Evolutionary conservation across 202 grass and related monocot genomes (phyloP), one percentile per base, ranked within the genome.

Genomic region (Setaria viridis): DNA sequence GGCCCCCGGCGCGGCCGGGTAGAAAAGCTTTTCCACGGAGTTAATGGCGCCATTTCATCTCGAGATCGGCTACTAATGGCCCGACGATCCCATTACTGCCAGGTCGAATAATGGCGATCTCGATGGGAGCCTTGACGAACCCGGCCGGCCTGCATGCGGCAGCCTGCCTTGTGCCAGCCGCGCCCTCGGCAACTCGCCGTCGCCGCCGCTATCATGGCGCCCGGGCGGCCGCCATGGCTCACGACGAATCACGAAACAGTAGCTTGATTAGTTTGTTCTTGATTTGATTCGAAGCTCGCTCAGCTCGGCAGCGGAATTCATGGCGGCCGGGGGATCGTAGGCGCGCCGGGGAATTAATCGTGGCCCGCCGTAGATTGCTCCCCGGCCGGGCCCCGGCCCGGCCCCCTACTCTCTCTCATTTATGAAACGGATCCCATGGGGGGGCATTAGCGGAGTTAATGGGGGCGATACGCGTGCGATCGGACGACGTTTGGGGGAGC

Each of bases 371-470:
- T 16, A 12, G 29, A 11, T 6, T 8, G 1, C 30, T 17, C 29
- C 19, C 48, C 6, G 17, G 1, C 17, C 53, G 17, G 0, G 42
- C 2, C 29, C 16, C 6, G 39, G n/a, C 35, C 11, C 39, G 21
- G 8, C 3, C 21, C 21, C 21, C 34, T 41, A 16, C 14, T 25
- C 2, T 3, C 32, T 25, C 2, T 4, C 30, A 80, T 69, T 69
- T 55, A 81, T 81, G 79, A 57, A 81, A 68, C 64, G 79, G 66
- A 81, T 57, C 79, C 20, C 9, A 2, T 46, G 74, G 30, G 47
- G 70, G 19, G 19, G 2, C 63, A 81, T 56, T 19, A 5, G 64
- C 64, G 34, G 64, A 70, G 64, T 81, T 81, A 81, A 56, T 56
- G 49, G 0, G 2, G n/a, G 9, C 65, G 65, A 81, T 81, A 43